These are phyloP conservation scores for Trypanosoma boissoni DNA, from an alignment of 208 protist species.

Conservation along the genomic window DNA sequence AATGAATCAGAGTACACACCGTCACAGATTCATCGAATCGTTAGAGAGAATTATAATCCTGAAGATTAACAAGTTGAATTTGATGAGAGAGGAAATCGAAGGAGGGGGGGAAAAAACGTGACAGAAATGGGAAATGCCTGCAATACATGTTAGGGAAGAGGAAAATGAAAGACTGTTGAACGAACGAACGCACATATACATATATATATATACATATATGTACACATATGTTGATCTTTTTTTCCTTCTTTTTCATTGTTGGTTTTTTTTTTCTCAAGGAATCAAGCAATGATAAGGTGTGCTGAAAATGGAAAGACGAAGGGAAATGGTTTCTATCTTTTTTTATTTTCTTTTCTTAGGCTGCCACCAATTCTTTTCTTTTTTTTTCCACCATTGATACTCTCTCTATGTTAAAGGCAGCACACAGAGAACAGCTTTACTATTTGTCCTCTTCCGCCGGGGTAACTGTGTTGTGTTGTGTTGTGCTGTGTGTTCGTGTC, in stretches of 20 bases:
- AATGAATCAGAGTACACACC: conserved; percentile 93
- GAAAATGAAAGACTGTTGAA: too few relatives aligned
- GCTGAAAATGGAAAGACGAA: neutral
- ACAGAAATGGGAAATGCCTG: too few relatives aligned
- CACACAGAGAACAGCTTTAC: too few relatives aligned
- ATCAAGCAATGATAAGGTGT: too few relatives aligned
- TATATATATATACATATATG: neutral
- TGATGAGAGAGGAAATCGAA: conserved; percentile 1
- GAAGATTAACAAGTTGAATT: conserved; percentile 70
- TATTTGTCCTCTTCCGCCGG: too few relatives aligned
- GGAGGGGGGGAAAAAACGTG: neutral
- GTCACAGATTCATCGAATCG: conserved; percentile 96
- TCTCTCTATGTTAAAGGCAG: neutral
- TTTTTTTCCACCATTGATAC: neutral
- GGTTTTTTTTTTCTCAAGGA: too few relatives aligned
- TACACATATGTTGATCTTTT: neutral
- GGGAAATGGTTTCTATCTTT: too few relatives aligned
- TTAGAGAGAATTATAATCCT: conserved; percentile 95
- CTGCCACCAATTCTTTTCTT: neutral
- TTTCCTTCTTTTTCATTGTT: too few relatives aligned
- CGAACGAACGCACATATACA: too few relatives aligned
- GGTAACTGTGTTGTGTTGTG: too few relatives aligned
- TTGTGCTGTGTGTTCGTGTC: too few relatives aligned
- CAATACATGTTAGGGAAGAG: too few relatives aligned
- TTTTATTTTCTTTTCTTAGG: neutral